Evolutionary conservation across 106 monocot genomes (phyloP).

Genomic region (Acorus gramineus): DNA sequence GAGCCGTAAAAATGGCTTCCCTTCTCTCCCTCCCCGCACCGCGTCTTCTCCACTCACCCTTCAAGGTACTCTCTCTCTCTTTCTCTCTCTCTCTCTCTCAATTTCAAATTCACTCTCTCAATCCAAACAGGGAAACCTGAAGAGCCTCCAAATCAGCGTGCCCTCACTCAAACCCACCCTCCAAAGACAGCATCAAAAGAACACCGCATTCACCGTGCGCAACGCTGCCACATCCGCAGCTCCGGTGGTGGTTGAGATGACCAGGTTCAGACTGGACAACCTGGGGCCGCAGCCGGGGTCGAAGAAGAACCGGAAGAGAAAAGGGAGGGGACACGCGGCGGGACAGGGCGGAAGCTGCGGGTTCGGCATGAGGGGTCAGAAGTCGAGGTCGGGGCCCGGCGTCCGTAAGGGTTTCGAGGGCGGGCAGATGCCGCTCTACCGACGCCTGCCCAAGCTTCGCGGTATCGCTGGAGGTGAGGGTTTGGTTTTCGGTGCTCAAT

Average conservation of each 20-base stretch:
- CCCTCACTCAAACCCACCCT: neutral
- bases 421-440: constrained; percentile 92
- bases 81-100: neutral
- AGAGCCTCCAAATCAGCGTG: neutral
- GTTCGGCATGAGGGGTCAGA: constrained; percentile 96
- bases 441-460: constrained; percentile 81
- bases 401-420: constrained; percentile 86
- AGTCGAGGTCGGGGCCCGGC: constrained; percentile 86
- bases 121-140: constrained; percentile 14
- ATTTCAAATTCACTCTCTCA: neutral
- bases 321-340: constrained; percentile 79
- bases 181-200: no score
- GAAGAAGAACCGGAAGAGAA: constrained; percentile 64
- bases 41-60: constrained; percentile 10
- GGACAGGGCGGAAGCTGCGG: constrained; percentile 95
- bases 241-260: neutral
- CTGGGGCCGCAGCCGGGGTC: constrained; percentile 86
- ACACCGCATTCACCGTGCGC: neutral
- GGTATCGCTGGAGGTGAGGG: constrained; percentile 92
- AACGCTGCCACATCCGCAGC: neutral
- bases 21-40: constrained; percentile 16
- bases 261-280: constrained; percentile 74
- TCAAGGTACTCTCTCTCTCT: constrained; percentile 13
- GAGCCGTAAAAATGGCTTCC: constrained; percentile 26
- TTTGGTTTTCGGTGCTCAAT: neutral